A percentile compares a stretch with the other conserved stretches of the same genome.
Conservation (phyloP, 192 early-diverging fungal species). For the Anaeromyces robustus region DNA sequence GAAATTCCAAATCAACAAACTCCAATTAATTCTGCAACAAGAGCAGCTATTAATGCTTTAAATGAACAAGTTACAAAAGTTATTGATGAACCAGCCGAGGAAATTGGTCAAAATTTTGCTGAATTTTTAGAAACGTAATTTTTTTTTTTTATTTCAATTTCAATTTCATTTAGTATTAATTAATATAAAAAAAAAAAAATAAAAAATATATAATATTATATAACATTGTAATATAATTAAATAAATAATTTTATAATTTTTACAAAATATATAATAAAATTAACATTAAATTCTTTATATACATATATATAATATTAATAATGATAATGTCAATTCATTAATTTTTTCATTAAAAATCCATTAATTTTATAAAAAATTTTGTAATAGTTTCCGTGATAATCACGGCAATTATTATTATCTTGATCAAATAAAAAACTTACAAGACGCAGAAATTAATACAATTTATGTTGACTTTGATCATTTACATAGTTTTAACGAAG, state of each 20-base stretch:
- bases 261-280: no score
- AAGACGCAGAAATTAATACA: slow-evolving; percentile 37
- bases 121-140: slow-evolving; percentile 49
- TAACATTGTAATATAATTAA: no score
- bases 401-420: slow-evolving; percentile 36
- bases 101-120: slow-evolving; percentile 52
- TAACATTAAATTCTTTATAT: no score
- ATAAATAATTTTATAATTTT: no score
- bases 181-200: no score
- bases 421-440: slow-evolving; percentile 44
- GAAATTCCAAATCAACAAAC: background rate
- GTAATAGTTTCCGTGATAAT: slow-evolving; percentile 6
- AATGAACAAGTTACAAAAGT: slow-evolving; percentile 29
- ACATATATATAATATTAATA: no score
- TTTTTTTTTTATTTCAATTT: no score
- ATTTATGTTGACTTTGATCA: slow-evolving; percentile 63
- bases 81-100: slow-evolving; percentile 51
- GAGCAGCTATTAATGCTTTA: slow-evolving; percentile 4
- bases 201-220: no score
- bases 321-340: no score
- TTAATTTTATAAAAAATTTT: no score
- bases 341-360: no score
- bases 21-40: background rate
- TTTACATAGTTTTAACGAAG: slow-evolving; percentile 31
- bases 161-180: no score